Base-by-base conservation (phyloP, 257 asterid species). In the Solanum gracilifrons region DNA sequence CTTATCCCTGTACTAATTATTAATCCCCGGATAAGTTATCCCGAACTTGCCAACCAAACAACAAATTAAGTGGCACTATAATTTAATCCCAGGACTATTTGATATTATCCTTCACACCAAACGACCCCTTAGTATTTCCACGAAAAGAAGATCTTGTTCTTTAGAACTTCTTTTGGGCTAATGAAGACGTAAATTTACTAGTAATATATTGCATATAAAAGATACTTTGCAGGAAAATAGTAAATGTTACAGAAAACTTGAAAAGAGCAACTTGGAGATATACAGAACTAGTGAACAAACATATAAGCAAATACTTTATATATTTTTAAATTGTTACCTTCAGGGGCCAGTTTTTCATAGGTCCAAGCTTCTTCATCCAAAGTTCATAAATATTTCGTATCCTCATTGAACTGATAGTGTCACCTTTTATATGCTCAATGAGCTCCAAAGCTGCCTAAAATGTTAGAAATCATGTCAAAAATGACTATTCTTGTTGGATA, bases 381-480 rank as follows among this genome's bases (percentile, higher is more conserved):
- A 94, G 84, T 41, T 92, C 98, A 85, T 91, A 96, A 33, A 94
- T 88, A 76, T 64, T 60, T 90, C 89, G 94, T 37, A 92, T 75
- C 89, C 83, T 89, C 87, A 86, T 88, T 62, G 83, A 87, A 83
- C 83, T 90, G 60, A 93, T n/a, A 58, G 71, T 71, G 35, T 89
- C 94, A 73, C 93, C 98, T 87, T 92, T 90, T 62, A 92, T 89
- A 82, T 88, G 82, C 66, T 66, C 88, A 41, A 93, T 91, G 88
- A 95, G 94, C 92, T 95, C 94, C 93, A 96, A 83, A 21, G 93
- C 87, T 82, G 98, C 96, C 99, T 96, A 88, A 82, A 89, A 90
- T 12, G 74, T 73, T 39, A 87, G 72, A 55, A 80, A 27, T 12
- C 37, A 72, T 13, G 35, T 46, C 7, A 85, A 85, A 43, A 18